Evolutionary conservation across 257 asterid genomes (phyloP).

Genomic region (Thymus mandschuricus): DNA sequence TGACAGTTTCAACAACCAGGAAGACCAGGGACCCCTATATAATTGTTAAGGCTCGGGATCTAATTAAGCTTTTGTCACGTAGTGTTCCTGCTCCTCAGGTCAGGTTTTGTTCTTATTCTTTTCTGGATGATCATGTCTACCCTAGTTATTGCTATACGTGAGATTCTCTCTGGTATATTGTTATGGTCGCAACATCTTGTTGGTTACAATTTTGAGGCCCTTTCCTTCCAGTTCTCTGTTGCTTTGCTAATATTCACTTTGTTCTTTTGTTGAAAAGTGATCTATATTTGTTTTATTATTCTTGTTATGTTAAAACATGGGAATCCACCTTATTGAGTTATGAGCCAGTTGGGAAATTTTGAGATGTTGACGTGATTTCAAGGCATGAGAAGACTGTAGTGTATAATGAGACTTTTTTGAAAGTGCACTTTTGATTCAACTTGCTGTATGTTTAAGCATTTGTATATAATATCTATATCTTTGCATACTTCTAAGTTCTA

Average conservation of each 20-base stretch:
- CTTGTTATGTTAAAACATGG: background rate
- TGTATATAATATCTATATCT: background rate
- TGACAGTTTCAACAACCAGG: slow-evolving; percentile 87
- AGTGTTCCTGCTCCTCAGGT: slow-evolving; percentile 99
- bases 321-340: background rate
- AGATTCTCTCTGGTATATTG: background rate
- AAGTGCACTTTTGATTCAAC: background rate
- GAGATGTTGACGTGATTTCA: background rate
- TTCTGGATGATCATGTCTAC: background rate
- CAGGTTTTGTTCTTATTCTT: background rate
- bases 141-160: background rate
- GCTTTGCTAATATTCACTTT: background rate
- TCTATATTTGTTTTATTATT: background rate
- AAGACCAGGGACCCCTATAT: slow-evolving; percentile 89
- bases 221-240: slow-evolving; percentile 8
- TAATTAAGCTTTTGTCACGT: slow-evolving; percentile 86
- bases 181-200: slow-evolving; percentile 1
- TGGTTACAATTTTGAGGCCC: slow-evolving; percentile 8
- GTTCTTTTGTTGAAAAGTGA: background rate
- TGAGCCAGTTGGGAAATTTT: background rate
- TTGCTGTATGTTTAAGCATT: background rate
- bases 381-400: slow-evolving; percentile 4
- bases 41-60: slow-evolving; percentile 87
- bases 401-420: background rate
- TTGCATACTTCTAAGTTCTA: background rate